phyloP scores from a whole-genome alignment of 2,329 filamentous ascomycete genomes.

The Diaporthe amygdali region DNA sequence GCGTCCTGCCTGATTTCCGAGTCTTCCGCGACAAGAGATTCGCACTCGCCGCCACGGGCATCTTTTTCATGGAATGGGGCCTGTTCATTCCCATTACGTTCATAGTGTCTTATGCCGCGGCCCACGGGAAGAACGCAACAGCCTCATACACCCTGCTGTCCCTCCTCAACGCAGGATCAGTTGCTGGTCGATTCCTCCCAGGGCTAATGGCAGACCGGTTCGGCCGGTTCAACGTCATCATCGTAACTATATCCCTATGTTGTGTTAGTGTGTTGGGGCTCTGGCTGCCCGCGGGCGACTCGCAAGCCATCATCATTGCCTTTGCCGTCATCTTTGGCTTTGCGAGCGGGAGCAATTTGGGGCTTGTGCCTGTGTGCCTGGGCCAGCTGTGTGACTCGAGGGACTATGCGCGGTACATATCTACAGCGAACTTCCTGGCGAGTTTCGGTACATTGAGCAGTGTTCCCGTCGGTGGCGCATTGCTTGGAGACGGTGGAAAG shows the following conservation, averaged over 20 bases:
- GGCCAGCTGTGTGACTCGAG: slow-evolving; percentile 79
- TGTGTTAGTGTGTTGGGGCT: slow-evolving; percentile 65
- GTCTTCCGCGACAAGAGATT: slow-evolving; percentile 68
- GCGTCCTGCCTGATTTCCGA: slow-evolving; percentile 61
- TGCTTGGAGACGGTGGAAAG: slow-evolving; percentile 37
- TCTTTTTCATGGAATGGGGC: slow-evolving; percentile 75
- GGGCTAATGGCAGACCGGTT: slow-evolving; percentile 77
- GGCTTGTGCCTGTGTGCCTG: slow-evolving; percentile 78
- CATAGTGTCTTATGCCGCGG: slow-evolving; percentile 72
- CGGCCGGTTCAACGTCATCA: slow-evolving; percentile 82
- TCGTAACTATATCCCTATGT: slow-evolving; percentile 65
- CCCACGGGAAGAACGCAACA: slow-evolving; percentile 60
- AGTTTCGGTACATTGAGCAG: slow-evolving; percentile 69
- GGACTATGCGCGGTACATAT: slow-evolving; percentile 82
- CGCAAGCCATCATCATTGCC: slow-evolving; percentile 63
- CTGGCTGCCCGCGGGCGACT: slow-evolving; percentile 70
- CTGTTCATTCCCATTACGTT: slow-evolving; percentile 79
- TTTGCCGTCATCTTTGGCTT: slow-evolving; percentile 81
- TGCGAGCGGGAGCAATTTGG: slow-evolving; percentile 78
- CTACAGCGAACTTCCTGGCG: slow-evolving; percentile 80
- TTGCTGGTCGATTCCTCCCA: slow-evolving; percentile 77
- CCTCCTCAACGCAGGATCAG: slow-evolving; percentile 79
- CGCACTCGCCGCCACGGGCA: slow-evolving; percentile 62
- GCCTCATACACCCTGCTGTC: slow-evolving; percentile 80
- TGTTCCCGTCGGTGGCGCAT: slow-evolving; percentile 48